Conservation (phyloP, 2,329 filamentous ascomycete species). For the Lomentospora prolificans region DNA sequence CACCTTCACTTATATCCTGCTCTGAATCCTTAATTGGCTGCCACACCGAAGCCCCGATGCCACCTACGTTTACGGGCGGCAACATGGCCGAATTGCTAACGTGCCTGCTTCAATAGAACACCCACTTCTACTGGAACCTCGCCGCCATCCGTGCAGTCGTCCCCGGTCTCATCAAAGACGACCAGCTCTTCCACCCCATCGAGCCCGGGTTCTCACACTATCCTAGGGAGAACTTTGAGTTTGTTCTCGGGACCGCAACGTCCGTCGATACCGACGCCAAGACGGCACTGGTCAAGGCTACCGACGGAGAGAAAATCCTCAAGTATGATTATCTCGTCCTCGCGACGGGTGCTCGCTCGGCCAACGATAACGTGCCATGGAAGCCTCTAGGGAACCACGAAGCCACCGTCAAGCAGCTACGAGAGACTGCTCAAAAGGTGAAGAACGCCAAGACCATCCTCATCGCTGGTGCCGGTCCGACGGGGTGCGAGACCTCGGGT, state of each 20-base stretch:
- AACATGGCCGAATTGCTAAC: too few species aligned
- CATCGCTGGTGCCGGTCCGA: constrained; percentile 46
- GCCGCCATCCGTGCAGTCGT: constrained; percentile 46
- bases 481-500: constrained; percentile 44
- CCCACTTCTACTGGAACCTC: constrained; percentile 50
- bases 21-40: background rate
- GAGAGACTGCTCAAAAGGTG: constrained; percentile 29
- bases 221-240: constrained; percentile 36
- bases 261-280: constrained; percentile 27
- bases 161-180: constrained; percentile 36
- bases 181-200: constrained; percentile 40
- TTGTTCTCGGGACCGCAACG: constrained; percentile 40
- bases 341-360: constrained; percentile 41
- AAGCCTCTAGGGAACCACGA: constrained; percentile 39
- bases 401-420: constrained; percentile 30
- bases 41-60: too few species aligned
- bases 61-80: background rate
- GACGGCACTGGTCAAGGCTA: constrained; percentile 29
- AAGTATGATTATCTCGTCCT: constrained; percentile 48
- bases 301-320: constrained; percentile 21
- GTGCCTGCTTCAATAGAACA: constrained; percentile 28
- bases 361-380: constrained; percentile 35
- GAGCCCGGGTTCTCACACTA: constrained; percentile 39
- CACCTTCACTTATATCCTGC: background rate
- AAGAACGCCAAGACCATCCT: constrained; percentile 39